These are phyloP conservation scores for Thelonectria discophora DNA, from an alignment of 2,329 filamentous ascomycete genomes.

Conservation along the genomic window DNA sequence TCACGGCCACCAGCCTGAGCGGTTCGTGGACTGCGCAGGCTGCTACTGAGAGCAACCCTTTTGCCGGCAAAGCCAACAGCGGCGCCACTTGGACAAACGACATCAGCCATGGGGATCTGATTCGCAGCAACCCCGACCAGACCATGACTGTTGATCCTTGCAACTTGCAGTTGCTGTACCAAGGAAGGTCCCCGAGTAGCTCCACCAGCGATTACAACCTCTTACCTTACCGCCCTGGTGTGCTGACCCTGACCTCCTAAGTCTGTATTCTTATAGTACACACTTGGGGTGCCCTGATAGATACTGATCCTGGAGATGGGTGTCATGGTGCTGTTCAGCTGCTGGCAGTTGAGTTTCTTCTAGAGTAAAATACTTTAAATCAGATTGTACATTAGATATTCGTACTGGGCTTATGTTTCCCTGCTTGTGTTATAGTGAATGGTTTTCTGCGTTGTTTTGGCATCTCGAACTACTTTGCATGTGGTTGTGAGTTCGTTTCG, in stretches of 20 bases:
- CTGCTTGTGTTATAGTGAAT: too few species aligned
- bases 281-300: background rate
- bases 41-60: conserved; percentile 63
- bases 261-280: background rate
- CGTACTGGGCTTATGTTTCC: background rate
- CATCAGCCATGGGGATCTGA: conserved; percentile 71
- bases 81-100: conserved; percentile 71
- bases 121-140: conserved; percentile 66
- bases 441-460: too few species aligned
- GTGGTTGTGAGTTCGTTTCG: too few species aligned
- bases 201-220: conserved; percentile 54
- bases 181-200: conserved; percentile 57
- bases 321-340: background rate
- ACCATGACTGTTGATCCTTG: conserved; percentile 71
- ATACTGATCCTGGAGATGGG: background rate
- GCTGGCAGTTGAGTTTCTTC: background rate
- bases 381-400: background rate
- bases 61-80: conserved; percentile 73
- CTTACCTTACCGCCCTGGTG: conserved; percentile 27
- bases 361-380: background rate
- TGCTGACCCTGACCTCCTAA: conserved; percentile 22
- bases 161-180: conserved; percentile 72
- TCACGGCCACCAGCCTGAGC: conserved; percentile 64
- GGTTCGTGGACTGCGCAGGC: conserved; percentile 69
- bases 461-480: too few species aligned